Percentiles rank a stretch among this genome's conserved stretches.
Evolutionary conservation across 2,329 filamentous ascomycete species (phyloP).

Genomic region (Nothophoma quercina): DNA sequence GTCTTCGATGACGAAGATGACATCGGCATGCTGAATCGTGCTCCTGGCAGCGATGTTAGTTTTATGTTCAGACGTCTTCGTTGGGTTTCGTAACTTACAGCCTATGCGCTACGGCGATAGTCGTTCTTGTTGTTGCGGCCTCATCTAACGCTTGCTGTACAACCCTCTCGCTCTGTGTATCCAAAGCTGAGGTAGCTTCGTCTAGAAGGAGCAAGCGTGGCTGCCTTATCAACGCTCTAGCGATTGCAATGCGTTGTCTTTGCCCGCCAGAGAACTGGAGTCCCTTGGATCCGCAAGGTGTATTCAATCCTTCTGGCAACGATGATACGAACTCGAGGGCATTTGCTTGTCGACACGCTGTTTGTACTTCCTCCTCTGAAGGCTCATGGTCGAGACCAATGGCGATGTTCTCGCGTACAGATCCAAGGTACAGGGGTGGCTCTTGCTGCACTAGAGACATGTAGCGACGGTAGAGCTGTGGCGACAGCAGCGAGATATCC

Average conservation of each 20-base stretch:
- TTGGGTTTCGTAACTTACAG: constrained; percentile 55
- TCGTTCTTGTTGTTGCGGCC: constrained; percentile 53
- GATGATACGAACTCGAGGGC: constrained; percentile 43
- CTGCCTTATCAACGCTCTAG: constrained; percentile 69
- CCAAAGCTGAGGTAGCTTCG: constrained; percentile 67
- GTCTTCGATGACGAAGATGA: constrained; percentile 51
- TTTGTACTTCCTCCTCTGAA: constrained; percentile 34
- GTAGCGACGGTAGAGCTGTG: constrained; percentile 61
- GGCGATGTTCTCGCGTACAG: constrained; percentile 57
- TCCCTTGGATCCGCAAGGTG: constrained; percentile 46
- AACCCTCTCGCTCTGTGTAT: constrained; percentile 71
- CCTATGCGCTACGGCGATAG: constrained; percentile 53
- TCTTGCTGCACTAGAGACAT: constrained; percentile 72
- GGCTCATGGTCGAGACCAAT: constrained; percentile 54
- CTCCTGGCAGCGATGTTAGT: constrained; percentile 20
- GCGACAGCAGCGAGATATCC: constrained; percentile 60
- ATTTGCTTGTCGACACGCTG: constrained; percentile 61
- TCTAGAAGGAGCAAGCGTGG: constrained; percentile 66
- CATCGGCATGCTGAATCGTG: constrained; percentile 48
- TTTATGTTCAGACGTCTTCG: too few species aligned
- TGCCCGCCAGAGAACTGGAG: constrained; percentile 77
- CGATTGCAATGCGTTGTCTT: constrained; percentile 78
- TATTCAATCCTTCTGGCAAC: constrained; percentile 26
- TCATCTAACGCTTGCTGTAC: constrained; percentile 73
- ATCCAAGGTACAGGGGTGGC: constrained; percentile 55